Evolutionary conservation across 2,329 filamentous ascomycete species (phyloP), one percentile per base, ranked within the genome.

Genomic region (Penicillium thymicola): DNA sequence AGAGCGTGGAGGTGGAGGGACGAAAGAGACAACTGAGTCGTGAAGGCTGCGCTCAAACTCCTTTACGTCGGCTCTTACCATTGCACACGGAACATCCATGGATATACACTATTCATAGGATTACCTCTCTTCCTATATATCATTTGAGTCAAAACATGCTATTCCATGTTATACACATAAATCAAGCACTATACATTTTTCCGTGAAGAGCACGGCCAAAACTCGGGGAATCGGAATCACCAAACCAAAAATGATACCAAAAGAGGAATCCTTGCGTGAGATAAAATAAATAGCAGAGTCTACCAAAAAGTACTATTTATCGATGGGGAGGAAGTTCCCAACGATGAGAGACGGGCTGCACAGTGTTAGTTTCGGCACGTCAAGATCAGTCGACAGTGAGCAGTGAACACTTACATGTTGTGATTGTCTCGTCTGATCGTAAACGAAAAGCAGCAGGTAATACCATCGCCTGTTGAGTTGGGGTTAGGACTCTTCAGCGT

Each of bases 381-480:
- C 27, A 27, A 7, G 32, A 7, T 36, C 16, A 4, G 11, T 18
- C 5, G 16, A 21, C 7, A 18, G 8, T 10, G n/a, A 32, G 6
- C 18, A 34, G 18, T n/a, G 13, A 34, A 21, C 7, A 78, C 92
- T 82, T 78, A 97, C 94, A 99, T 91, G 71, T 97, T 96, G 75
- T 97, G 90, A 59, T 91, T 90, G 77, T 99, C 94, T 69, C 93
- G 86, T 67, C 92, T 86, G 65, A 99, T 96, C 56, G 93, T 96
- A 72, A 99, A 97, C 0, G 93, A 97, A 75, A 99, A 99, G 73
- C 93, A 97, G 73, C 94, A 99, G 70, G 90, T 89, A 57, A 97
- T 87, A 38, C 89, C 86, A 21, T 88, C 85, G 52, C 88, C 84
- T 43, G 85, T 85, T 3, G 87, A 85, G 58, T 83, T 83, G 49